Evolutionary conservation across 2,329 filamentous ascomycete genomes (phyloP), one percentile per base, ranked within the genome.

Genomic region (Trichoderma oligosporum): DNA sequence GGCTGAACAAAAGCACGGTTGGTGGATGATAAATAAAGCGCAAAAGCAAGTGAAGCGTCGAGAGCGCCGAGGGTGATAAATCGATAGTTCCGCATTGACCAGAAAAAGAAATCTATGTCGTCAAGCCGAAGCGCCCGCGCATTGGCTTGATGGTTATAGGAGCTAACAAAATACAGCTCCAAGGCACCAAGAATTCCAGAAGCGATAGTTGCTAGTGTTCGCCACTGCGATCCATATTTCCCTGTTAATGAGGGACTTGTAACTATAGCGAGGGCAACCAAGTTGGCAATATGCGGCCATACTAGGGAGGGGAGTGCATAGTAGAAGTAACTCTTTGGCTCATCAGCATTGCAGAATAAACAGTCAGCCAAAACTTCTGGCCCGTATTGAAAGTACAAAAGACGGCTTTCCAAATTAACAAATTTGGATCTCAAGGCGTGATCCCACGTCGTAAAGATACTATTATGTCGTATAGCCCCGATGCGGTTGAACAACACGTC

Each of bases 401-500:
- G 81, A 54, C 89, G 82, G 46, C 87, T 87, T 63, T 90, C 85
- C 54, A 86, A 74, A 60, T 82, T 86, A 63, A 83, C 81, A 67
- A 97, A 85, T 64, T 86, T 86, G 24, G 76, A 73, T 52, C 84
- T 81, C 8, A 97, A 79, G 22, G 79, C 73, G 49, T 82, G 77
- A 73, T 97, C 92, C 11, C 70, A 59, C 0, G 73, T 61, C 0
- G 82, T 86, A 2, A 89, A 77, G 8, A 64, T 62, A 38, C 65
- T 64, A 33, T 63, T 63, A 0, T 80, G 75, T 0, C 86, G 81
- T 1, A 86, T 67, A 2, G 78, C 71, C 4, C 79, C 73, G 8
- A 97, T 80, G 14, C 93, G 88, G 59, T 82, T 84, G 72, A 96
- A 94, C 60, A 97, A 80, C 31, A 95, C 86, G 67, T 93, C 89